Evolutionary conservation across 306 rosid genomes (phyloP).

Genomic region (Castanea mollissima): DNA sequence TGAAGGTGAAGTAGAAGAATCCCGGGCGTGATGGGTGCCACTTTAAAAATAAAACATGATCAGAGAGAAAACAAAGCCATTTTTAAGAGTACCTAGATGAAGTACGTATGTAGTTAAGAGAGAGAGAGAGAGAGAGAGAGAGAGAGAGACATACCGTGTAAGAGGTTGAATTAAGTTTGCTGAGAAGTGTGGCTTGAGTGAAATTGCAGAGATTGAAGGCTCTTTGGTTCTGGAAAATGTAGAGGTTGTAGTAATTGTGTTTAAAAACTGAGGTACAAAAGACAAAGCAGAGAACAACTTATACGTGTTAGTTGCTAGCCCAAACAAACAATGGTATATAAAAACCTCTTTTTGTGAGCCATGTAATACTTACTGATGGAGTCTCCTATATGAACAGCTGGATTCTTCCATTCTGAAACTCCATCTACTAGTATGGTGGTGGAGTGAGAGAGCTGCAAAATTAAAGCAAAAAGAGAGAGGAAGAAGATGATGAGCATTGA

Average conservation of each 20-base stretch:
- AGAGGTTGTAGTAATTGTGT: constrained; percentile 74
- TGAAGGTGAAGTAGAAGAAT: constrained; percentile 81
- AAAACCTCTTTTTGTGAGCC: neutral
- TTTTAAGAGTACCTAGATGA: constrained; percentile 3
- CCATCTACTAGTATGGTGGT: constrained; percentile 69
- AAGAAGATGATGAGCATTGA: constrained; percentile 37
- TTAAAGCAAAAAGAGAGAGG: constrained; percentile 31
- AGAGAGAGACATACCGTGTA: constrained; percentile 53
- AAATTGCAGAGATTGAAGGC: constrained; percentile 78
- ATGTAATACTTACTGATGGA: constrained; percentile 58
- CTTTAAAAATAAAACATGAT: constrained; percentile 27
- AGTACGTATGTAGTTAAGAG: neutral
- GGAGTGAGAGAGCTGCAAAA: constrained; percentile 54
- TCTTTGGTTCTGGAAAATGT: constrained; percentile 80
- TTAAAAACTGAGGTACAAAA: constrained; percentile 56
- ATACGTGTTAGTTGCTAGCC: constrained; percentile 13
- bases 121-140: neutral
- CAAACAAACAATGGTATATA: neutral
- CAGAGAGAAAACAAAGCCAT: constrained; percentile 3
- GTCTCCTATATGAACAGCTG: constrained; percentile 75
- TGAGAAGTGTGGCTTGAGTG: constrained; percentile 74
- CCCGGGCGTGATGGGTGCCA: constrained; percentile 97
- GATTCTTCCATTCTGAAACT: constrained; percentile 74
- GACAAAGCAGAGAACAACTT: constrained; percentile 8
- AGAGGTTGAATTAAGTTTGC: constrained; percentile 48